A percentile compares a stretch with the other conserved stretches of the same genome.
Conservation (phyloP, 208 protist genomes). For the Acanthamoeba castellanii region DNA sequence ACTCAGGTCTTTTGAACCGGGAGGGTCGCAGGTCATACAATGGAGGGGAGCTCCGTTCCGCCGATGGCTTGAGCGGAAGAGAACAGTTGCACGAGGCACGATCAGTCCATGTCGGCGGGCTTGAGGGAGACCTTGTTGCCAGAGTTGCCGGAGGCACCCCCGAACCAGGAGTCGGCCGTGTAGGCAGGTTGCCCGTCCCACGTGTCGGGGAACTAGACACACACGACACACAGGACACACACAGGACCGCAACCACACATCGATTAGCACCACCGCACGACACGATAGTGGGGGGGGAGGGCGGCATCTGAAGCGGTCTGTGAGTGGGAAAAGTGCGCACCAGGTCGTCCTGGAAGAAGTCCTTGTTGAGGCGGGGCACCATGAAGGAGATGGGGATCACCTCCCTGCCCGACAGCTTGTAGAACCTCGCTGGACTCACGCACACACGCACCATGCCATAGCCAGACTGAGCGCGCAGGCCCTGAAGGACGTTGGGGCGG, state of each 20-base stretch:
- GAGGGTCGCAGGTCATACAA: neutral
- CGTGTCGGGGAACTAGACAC: slow-evolving; percentile 3
- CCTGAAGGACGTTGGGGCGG: too few relatives aligned
- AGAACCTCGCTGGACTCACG: neutral
- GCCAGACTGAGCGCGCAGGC: neutral
- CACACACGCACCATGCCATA: neutral
- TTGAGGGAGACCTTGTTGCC: slow-evolving; percentile 21
- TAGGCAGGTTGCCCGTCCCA: neutral
- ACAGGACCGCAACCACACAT: neutral
- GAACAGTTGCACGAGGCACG: too few relatives aligned
- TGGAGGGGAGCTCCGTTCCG: neutral
- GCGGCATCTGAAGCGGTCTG: too few relatives aligned
- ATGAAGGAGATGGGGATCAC: slow-evolving; percentile 44
- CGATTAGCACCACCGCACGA: too few relatives aligned
- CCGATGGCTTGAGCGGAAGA: too few relatives aligned
- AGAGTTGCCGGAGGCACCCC: neutral
- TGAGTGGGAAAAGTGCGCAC: neutral
- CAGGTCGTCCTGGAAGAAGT: slow-evolving; percentile 63
- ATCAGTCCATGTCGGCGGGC: neutral
- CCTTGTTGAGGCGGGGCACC: slow-evolving; percentile 44
- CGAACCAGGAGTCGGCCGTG: neutral
- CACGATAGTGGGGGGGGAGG: too few relatives aligned
- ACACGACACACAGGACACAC: neutral
- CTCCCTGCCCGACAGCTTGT: slow-evolving; percentile 29
- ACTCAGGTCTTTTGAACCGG: too few relatives aligned